Base-by-base conservation (phyloP, 2,329 filamentous ascomycete species). In the Cytospora schulzeri region DNA sequence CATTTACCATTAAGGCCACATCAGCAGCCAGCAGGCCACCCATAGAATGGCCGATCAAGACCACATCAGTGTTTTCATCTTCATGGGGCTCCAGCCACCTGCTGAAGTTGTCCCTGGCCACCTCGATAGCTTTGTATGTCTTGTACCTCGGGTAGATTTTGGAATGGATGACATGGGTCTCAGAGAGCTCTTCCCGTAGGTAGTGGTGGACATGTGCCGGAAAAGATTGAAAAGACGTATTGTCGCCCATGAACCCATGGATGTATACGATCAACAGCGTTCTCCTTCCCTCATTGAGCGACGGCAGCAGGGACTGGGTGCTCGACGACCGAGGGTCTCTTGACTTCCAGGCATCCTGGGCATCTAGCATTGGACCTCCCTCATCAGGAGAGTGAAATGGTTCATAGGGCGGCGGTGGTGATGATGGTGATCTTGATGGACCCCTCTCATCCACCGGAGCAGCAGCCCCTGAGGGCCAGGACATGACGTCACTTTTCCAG, bases 31-130 rank as follows among this genome's bases (percentile, higher is more conserved):
- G 76, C 28, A 97, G 81, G 1, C 93, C 93, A 19, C 93, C 93
- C 87, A 97, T 94, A 51, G 91, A 96, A 75, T 97, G 93, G 0
- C 93, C 93, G 3, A 96, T 80, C 3, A 97, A 81, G 24, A 97
- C 82, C 2, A 96, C 83, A 78, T 97, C 93, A 1, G 92, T 93
- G 24, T 81, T 84, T 4, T 83, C 78, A 31, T 85, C 85, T 74
- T 94, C 90, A 70, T 96, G 91, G 8, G 92, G 92, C 64, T 84
- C 80, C 33, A 96, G 80, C 92, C 93, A 97, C 69, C 77, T 80
- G 72, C 91, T 94, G 73, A 97, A 96, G 72, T 92, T 90, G 72
- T 96, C 90, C 64, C 90, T 83, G 3, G 92, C 93, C 70, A 91
- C 83, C 24, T 88, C 83, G 62, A 93, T 87, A 45, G 87, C 83